phyloP scores from a whole-genome alignment of 768 basidiomycete genomes.

The Russula foetens region DNA sequence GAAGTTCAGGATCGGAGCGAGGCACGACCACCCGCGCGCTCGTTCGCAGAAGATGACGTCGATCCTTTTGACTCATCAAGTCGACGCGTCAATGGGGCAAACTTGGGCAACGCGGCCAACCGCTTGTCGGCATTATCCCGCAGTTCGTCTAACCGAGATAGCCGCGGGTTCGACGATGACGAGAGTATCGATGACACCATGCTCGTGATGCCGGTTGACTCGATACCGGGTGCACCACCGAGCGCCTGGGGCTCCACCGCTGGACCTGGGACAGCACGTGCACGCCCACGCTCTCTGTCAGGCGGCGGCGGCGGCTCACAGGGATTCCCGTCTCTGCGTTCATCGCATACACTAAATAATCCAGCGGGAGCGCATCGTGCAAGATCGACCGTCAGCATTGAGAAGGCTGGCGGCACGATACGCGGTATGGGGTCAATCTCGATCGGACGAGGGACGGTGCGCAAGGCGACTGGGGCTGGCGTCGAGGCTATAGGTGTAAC shows the following conservation, averaged over 20 bases:
- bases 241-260: constrained; percentile 30
- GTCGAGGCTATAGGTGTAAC: constrained; percentile 73
- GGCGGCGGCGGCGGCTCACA: constrained; percentile 20
- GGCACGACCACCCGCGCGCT: constrained; percentile 31
- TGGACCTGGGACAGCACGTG: constrained; percentile 28
- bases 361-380: constrained; percentile 33
- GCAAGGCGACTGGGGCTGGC: constrained; percentile 59
- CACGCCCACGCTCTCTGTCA: constrained; percentile 35
- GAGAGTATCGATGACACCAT: constrained; percentile 72
- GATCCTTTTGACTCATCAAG: constrained; percentile 5
- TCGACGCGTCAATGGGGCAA: constrained; percentile 7
- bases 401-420: constrained; percentile 33
- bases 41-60: constrained; percentile 12
- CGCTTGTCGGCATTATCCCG: constrained; percentile 18
- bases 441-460: constrained; percentile 51
- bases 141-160: constrained; percentile 24
- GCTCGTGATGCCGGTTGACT: constrained; percentile 65
- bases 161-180: constrained; percentile 42
- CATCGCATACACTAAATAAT: constrained; percentile 30
- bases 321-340: constrained; percentile 24
- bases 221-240: constrained; percentile 29
- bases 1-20: constrained; percentile 69
- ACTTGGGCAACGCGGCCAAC: constrained; percentile 1
- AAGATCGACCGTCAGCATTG: constrained; percentile 60
- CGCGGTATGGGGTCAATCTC: constrained; percentile 49